These are phyloP conservation scores for Melaleuca alternifolia DNA, from an alignment of 345 rosid genomes.

Conservation along the genomic window DNA sequence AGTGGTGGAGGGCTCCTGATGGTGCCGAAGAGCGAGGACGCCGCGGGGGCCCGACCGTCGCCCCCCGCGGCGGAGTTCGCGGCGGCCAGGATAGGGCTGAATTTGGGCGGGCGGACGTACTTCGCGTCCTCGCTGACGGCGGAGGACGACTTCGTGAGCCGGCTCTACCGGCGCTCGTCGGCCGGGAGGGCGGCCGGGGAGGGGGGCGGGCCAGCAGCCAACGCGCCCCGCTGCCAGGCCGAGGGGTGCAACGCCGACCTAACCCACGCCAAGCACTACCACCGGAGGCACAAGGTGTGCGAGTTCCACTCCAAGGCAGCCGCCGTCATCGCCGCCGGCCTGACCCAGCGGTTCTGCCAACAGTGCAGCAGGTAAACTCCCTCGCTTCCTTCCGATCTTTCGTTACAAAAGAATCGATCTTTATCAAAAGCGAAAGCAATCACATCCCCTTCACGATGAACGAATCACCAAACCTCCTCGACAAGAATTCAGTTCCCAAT, in stretches of 20 bases:
- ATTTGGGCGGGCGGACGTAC: constrained; percentile 87
- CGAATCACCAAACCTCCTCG: neutral
- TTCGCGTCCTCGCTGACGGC: constrained; percentile 49
- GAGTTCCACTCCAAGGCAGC: constrained; percentile 96
- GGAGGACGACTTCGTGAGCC: constrained; percentile 81
- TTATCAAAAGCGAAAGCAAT: neutral
- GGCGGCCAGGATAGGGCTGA: constrained; percentile 68
- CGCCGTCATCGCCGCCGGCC: constrained; percentile 73
- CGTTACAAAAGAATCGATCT: neutral
- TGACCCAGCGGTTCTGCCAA: constrained; percentile 98
- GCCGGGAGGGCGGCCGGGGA: constrained; percentile 40
- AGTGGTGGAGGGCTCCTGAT: constrained; percentile 28
- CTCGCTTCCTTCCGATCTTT: neutral
- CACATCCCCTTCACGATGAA: neutral
- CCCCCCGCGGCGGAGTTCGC: constrained; percentile 18
- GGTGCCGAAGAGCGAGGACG: constrained; percentile 70
- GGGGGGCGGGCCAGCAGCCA: constrained; percentile 8
- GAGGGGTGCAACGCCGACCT: constrained; percentile 97
- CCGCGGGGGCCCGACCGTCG: constrained; percentile 11
- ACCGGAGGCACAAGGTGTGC: constrained; percentile 94
- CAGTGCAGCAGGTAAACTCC: constrained; percentile 89
- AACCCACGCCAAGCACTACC: constrained; percentile 89
- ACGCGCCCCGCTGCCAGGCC: constrained; percentile 78
- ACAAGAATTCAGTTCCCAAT: neutral
- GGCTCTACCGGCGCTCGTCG: constrained; percentile 74